Evolutionary conservation across 2,329 filamentous ascomycete genomes (phyloP).

Genomic region (Phyllosticta citriasiana): DNA sequence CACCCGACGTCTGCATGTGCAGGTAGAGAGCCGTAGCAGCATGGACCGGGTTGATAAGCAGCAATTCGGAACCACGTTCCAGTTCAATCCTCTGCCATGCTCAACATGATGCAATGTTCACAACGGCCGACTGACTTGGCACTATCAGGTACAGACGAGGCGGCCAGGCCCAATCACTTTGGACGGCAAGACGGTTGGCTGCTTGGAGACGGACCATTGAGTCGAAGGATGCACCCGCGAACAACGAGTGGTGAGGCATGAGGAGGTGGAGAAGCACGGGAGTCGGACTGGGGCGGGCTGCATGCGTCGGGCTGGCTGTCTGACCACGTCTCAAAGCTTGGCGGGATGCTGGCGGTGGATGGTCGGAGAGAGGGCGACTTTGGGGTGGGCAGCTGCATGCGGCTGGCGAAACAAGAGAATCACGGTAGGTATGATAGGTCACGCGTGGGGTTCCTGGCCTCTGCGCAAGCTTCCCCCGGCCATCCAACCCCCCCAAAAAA

Average conservation of each 20-base stretch:
- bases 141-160: neutral
- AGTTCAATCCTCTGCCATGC: neutral
- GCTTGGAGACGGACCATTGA: neutral
- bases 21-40: neutral
- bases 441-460: neutral
- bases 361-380: neutral
- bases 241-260: neutral
- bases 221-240: neutral
- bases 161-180: neutral
- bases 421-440: neutral
- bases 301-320: neutral
- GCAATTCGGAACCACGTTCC: neutral
- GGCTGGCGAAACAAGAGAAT: neutral
- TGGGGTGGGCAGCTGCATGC: neutral
- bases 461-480: neutral
- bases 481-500: neutral
- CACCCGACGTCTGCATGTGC: neutral
- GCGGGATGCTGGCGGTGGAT: neutral
- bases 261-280: neutral
- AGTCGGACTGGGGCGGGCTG: neutral
- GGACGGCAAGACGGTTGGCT: neutral
- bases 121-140: neutral
- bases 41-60: neutral
- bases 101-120: neutral
- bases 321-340: neutral